phyloP scores from a whole-genome alignment of 345 rosid genomes.

The Acer negundo region DNA sequence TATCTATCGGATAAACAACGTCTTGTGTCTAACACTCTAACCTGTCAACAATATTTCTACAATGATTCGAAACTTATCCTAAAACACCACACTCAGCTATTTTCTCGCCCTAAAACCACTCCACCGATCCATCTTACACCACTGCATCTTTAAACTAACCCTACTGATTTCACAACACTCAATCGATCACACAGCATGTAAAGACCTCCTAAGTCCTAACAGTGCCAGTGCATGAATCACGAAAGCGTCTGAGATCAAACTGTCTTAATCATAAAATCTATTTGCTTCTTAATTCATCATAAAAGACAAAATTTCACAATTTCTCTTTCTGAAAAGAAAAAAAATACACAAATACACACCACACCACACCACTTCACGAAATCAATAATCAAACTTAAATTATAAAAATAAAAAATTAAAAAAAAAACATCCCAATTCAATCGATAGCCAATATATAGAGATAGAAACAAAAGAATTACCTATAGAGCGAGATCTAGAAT shows the following conservation, averaged over 20 bases:
- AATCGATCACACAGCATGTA: no score
- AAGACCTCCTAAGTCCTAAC: no score
- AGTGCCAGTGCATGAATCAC: no score
- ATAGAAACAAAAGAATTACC: slow-evolving; percentile 18
- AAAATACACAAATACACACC: no score
- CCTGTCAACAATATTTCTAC: not conserved
- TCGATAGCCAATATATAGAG: not conserved
- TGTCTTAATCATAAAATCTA: no score
- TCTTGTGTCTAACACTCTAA: not conserved
- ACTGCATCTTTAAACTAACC: no score
- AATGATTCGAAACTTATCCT: not conserved
- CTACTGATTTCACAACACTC: no score
- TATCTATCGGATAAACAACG: not conserved
- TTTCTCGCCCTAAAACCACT: no score
- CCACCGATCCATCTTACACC: no score
- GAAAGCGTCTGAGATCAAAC: no score
- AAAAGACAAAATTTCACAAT: not conserved
- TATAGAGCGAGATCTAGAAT: slow-evolving; percentile 33
- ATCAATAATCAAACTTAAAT: not conserved
- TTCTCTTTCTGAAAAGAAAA: no score
- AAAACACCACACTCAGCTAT: no score
- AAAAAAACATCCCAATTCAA: not conserved
- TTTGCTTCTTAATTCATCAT: not conserved
- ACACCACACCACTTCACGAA: not conserved
- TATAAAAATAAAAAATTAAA: not conserved